These are phyloP conservation scores for Guadua angustifolia DNA, from an alignment of 176 grass and related monocot species.

Conservation along the genomic window DNA sequence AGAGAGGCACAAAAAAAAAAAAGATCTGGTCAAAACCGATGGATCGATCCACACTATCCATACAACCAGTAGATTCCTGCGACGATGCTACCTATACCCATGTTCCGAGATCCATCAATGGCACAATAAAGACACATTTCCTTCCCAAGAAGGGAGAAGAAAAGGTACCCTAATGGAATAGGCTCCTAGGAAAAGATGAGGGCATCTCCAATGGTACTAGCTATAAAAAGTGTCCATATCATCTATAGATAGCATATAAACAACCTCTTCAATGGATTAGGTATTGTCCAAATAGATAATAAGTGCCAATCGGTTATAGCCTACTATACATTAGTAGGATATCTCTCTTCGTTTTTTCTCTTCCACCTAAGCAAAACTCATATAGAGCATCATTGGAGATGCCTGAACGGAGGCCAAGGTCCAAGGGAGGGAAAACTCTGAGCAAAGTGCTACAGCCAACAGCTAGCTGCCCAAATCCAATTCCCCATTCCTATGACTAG, in stretches of 20 bases:
- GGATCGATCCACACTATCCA: slow-evolving; percentile 8
- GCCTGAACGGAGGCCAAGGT: slow-evolving; percentile 38
- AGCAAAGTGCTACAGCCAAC: slow-evolving; percentile 16
- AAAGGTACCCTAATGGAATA: slow-evolving; percentile 17
- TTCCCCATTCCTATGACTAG: slow-evolving; percentile 27
- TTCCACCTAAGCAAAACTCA: no score
- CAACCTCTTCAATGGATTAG: no score
- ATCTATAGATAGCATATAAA: no score
- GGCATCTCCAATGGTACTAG: no score
- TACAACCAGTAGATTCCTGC: slow-evolving; percentile 34
- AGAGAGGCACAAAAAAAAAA: background rate
- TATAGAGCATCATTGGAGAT: no score
- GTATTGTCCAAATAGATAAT: no score
- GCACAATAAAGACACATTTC: slow-evolving; percentile 42
- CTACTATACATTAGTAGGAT: no score
- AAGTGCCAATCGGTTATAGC: no score
- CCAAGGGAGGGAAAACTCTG: slow-evolving; percentile 8
- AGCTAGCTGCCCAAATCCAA: background rate
- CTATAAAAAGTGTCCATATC: no score
- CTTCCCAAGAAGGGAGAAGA: slow-evolving; percentile 37
- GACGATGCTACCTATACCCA: background rate
- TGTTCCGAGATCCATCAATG: slow-evolving; percentile 40
- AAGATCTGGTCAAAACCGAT: slow-evolving; percentile 37
- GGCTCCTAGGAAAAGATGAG: slow-evolving; percentile 57
- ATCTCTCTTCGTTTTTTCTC: no score